A percentile compares a stretch with the other conserved stretches of the same genome.
These are phyloP conservation scores for Flaveria floridana DNA, from an alignment of 140 eudicot genomes.

Conservation along the genomic window DNA sequence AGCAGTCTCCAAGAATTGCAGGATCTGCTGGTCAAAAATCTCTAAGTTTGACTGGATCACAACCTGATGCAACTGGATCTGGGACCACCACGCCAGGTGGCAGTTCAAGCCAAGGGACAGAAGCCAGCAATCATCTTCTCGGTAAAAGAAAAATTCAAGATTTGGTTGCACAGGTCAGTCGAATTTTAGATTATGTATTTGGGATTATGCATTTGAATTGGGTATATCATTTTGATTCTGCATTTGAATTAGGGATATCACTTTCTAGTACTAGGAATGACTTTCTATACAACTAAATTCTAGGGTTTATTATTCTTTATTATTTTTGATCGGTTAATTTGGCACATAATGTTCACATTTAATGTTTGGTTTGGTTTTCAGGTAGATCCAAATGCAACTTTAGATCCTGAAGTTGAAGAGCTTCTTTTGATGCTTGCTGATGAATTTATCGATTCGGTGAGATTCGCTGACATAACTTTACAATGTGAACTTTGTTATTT, in stretches of 20 bases:
- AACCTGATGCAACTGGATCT: constrained; percentile 91
- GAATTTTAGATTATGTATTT: constrained; percentile 1
- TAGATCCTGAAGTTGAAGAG: constrained; percentile 86
- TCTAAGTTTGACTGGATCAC: constrained; percentile 85
- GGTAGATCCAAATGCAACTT: constrained; percentile 64
- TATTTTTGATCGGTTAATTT: background rate
- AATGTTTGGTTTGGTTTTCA: constrained; percentile 30
- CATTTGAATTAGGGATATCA: constrained; percentile 2
- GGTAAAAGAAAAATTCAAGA: constrained; percentile 93
- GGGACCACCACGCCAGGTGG: constrained; percentile 95
- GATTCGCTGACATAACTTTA: constrained; percentile 23
- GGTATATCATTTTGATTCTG: constrained; percentile 5
- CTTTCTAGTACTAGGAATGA: background rate
- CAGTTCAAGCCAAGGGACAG: constrained; percentile 96
- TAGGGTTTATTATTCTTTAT: constrained; percentile 1
- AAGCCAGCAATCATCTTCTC: constrained; percentile 84
- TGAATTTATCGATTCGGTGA: constrained; percentile 82
- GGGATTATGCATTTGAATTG: background rate
- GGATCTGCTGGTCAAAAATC: constrained; percentile 78
- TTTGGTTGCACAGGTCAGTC: constrained; percentile 73
- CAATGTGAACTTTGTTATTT: background rate
- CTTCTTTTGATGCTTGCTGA: constrained; percentile 77
- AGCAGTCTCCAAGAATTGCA: constrained; percentile 71
- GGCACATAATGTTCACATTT: background rate
- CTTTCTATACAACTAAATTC: background rate